phyloP scores from a whole-genome alignment of 2,329 filamentous ascomycete species.

The Colletotrichum liriopes region DNA sequence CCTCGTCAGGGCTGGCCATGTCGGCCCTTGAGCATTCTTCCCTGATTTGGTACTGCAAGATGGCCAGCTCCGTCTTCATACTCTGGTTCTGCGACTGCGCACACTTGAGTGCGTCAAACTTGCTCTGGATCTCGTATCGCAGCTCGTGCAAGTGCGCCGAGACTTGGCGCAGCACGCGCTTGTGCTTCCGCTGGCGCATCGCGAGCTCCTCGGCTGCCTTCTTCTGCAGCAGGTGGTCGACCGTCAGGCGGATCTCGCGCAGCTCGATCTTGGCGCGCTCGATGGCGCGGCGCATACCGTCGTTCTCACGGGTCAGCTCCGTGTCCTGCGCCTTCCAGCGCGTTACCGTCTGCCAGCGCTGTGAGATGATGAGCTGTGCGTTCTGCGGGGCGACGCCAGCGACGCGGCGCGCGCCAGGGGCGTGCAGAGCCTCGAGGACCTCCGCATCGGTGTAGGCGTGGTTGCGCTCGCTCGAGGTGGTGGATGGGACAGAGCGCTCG shows the following conservation, averaged over 20 bases:
- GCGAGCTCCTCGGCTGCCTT: conserved; percentile 36
- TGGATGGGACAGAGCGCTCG: conserved; percentile 17
- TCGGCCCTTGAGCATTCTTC: conserved; percentile 37
- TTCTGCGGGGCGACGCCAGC: conserved; percentile 44
- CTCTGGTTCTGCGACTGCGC: conserved; percentile 29
- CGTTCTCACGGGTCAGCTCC: conserved; percentile 27
- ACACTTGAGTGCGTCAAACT: conserved; percentile 42
- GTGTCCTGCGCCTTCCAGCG: conserved; percentile 32
- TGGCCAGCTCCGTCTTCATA: conserved; percentile 37
- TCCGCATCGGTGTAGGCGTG: conserved; percentile 41
- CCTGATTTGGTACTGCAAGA: conserved; percentile 27
- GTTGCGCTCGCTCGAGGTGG: conserved; percentile 7
- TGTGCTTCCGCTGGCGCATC: conserved; percentile 41
- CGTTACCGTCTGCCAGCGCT: conserved; percentile 42
- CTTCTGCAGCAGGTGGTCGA: conserved; percentile 43
- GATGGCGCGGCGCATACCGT: conserved; percentile 27
- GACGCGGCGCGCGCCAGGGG: conserved; percentile 44
- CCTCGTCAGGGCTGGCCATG: conserved; percentile 36
- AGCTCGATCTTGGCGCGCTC: conserved; percentile 28
- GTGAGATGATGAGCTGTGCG: conserved; percentile 43
- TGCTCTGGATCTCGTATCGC: conserved; percentile 40
- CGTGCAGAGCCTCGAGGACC: conserved; percentile 45
- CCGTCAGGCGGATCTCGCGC: conserved; percentile 34
- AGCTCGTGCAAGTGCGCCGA: conserved; percentile 48
- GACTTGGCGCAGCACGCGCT: conserved; percentile 48